These are phyloP conservation scores for Mentha longifolia DNA, from an alignment of 257 asterid genomes.

Conservation along the genomic window DNA sequence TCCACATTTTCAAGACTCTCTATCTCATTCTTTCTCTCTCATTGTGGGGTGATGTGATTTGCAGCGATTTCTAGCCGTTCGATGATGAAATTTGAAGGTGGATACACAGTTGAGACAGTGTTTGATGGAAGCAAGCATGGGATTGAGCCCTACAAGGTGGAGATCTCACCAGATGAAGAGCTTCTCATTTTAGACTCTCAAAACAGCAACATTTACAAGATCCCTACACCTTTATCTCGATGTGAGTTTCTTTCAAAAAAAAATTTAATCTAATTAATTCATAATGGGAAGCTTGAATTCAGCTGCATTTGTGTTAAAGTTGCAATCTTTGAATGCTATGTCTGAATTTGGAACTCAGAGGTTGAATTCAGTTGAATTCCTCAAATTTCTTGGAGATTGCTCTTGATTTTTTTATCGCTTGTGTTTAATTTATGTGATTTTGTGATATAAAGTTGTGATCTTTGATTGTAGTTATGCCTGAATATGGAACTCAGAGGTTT, in stretches of 20 bases:
- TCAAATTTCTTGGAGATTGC: not conserved
- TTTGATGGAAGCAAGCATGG: conserved; percentile 97
- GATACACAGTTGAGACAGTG: conserved; percentile 91
- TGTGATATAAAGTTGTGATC: conserved; percentile 29
- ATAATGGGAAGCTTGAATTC: conserved; percentile 1
- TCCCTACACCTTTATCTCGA: conserved; percentile 80
- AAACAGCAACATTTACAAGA: conserved; percentile 84
- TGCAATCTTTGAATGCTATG: not conserved
- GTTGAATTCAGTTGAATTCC: not conserved
- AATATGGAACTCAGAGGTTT: conserved; percentile 11
- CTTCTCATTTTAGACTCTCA: conserved; percentile 75
- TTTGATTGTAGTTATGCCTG: conserved; percentile 20
- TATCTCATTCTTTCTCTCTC: not conserved
- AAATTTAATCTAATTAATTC: not conserved
- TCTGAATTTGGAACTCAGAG: not conserved
- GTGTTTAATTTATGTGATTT: conserved; percentile 1
- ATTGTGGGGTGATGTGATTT: conserved; percentile 33
- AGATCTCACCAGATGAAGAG: conserved; percentile 74
- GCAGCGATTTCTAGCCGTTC: conserved; percentile 80
- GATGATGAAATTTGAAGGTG: conserved; percentile 93
- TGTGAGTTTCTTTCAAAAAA: conserved; percentile 52
- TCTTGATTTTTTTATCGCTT: not conserved
- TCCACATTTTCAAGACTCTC: conserved; percentile 29
- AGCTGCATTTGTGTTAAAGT: conserved; percentile 21
- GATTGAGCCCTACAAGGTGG: conserved; percentile 77